phyloP scores from a whole-genome alignment of 768 basidiomycete genomes.

The Suillus lakei region DNA sequence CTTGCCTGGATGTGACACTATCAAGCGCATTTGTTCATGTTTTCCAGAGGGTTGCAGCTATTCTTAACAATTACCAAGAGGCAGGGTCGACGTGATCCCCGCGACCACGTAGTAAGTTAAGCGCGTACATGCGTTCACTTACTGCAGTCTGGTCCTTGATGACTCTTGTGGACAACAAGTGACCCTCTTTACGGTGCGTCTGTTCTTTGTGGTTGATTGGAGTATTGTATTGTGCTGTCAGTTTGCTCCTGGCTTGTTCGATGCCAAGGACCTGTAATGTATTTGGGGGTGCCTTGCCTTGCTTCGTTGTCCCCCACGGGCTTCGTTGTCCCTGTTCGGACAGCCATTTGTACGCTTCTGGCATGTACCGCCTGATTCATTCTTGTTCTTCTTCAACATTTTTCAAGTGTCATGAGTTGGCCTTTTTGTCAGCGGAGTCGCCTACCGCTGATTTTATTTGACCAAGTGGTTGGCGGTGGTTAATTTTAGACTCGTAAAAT shows the following conservation, averaged over 20 bases:
- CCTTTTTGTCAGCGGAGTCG: too few species aligned
- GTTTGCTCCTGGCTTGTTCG: too few species aligned
- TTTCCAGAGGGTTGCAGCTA: neutral
- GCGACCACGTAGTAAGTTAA: neutral
- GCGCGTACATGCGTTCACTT: too few species aligned
- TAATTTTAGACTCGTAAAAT: too few species aligned
- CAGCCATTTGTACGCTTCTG: neutral
- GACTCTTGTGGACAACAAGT: neutral
- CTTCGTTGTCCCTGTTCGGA: neutral
- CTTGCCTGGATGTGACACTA: neutral
- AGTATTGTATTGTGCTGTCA: neutral
- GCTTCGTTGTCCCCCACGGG: neutral
- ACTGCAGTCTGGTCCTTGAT: neutral
- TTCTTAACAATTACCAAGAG: neutral
- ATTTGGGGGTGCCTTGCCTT: neutral
- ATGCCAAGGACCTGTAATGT: too few species aligned
- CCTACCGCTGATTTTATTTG: neutral
- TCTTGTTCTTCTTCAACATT: too few species aligned
- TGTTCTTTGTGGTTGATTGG: neutral
- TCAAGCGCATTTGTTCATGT: neutral
- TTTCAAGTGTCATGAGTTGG: too few species aligned
- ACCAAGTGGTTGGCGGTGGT: neutral
- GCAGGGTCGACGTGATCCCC: neutral
- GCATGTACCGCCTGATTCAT: neutral
- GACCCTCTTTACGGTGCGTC: neutral